Percentiles rank a stretch among this genome's conserved stretches.
Evolutionary conservation across 75 land plant species (phyloP).

Genomic region (Cupressus sempervirens): DNA sequence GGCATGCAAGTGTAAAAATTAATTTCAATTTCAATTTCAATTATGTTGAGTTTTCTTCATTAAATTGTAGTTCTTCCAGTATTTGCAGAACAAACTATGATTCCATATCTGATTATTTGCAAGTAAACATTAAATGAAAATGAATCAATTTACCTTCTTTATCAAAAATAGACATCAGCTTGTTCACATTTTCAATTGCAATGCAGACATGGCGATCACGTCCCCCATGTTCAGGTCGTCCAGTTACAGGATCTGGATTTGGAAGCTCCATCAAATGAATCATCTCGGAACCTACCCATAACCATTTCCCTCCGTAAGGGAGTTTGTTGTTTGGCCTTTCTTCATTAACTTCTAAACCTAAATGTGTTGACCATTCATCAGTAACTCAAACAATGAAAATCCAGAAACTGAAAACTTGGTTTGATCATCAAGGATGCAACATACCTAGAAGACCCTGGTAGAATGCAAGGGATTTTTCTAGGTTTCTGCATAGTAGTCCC

Average conservation of each 20-base stretch:
- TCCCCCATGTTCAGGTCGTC: slow-evolving; percentile 95
- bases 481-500: slow-evolving; percentile 75
- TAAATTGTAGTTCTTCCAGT: background rate
- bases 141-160: slow-evolving; percentile 50
- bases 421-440: background rate
- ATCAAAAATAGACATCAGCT: slow-evolving; percentile 62
- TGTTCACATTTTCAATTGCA: slow-evolving; percentile 58
- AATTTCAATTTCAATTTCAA: slow-evolving; percentile 6
- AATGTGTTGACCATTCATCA: background rate
- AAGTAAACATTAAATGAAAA: background rate
- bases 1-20: background rate
- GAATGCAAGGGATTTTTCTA: slow-evolving; percentile 79
- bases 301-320: slow-evolving; percentile 92
- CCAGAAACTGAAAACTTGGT: background rate
- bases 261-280: slow-evolving; percentile 99
- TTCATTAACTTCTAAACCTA: slow-evolving; percentile 74
- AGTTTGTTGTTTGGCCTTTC: slow-evolving; percentile 85
- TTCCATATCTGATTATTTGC: background rate
- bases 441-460: slow-evolving; percentile 85
- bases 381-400: background rate
- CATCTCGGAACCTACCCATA: slow-evolving; percentile 96
- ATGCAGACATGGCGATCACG: slow-evolving; percentile 86
- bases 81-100: background rate
- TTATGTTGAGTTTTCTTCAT: background rate
- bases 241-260: slow-evolving; percentile 89